phyloP scores from a whole-genome alignment of 495 filamentous ascomycete species.

The Endocarpon pusillum region DNA sequence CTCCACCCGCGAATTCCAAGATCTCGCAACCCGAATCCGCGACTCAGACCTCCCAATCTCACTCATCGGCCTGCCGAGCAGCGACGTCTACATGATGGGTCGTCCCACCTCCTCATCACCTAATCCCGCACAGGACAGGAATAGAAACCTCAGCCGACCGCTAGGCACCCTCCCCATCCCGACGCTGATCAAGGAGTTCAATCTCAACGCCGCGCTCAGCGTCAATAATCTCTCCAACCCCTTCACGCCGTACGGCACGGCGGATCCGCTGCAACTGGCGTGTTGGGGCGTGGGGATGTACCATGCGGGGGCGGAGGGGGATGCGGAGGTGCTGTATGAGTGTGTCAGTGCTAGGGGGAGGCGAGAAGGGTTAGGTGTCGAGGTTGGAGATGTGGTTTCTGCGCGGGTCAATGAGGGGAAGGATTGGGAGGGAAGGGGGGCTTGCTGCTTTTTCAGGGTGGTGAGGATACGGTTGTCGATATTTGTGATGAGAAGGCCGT shows the following conservation, averaged over 20 bases:
- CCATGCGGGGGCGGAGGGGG: constrained; percentile 41
- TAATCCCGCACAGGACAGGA: constrained; percentile 6
- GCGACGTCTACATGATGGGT: constrained; percentile 60
- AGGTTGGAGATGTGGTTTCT: too few relatives aligned
- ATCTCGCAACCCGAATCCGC: constrained; percentile 26
- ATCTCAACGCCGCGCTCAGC: constrained; percentile 41
- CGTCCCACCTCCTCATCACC: too few relatives aligned
- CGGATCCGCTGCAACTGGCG: constrained; percentile 49
- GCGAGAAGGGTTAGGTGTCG: too few relatives aligned
- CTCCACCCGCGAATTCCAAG: constrained; percentile 27
- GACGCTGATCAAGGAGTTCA: constrained; percentile 42
- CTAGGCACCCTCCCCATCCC: constrained; percentile 47
- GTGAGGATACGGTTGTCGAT: too few relatives aligned
- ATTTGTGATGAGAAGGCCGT: too few relatives aligned
- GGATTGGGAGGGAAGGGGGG: too few relatives aligned
- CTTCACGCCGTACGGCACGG: constrained; percentile 57
- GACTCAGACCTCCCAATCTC: constrained; percentile 36
- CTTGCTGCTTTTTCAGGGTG: too few relatives aligned
- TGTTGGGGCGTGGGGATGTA: constrained; percentile 50
- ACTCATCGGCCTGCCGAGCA: constrained; percentile 56
- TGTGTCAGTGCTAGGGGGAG: constrained; percentile 40
- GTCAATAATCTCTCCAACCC: constrained; percentile 71
- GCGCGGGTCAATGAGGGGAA: neutral
- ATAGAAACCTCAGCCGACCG: constrained; percentile 16
- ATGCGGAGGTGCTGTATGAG: constrained; percentile 43